Conservation (phyloP, 805 yeast species). For the Candida koratica region DNA sequence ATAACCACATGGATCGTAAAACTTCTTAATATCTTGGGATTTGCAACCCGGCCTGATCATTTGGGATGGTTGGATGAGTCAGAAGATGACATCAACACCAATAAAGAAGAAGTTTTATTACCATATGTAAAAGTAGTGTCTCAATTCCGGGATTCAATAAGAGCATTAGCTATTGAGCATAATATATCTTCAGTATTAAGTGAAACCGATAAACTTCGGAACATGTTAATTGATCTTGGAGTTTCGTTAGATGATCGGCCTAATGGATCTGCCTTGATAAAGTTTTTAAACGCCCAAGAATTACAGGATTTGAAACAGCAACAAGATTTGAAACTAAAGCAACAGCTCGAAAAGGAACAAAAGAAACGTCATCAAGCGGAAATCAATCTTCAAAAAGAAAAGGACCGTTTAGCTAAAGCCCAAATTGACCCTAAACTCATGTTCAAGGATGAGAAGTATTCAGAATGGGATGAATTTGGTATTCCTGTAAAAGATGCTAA, state of each 20-base stretch:
- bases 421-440: constrained; percentile 65
- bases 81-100: constrained; percentile 13
- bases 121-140: constrained; percentile 81
- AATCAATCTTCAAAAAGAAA: constrained; percentile 57
- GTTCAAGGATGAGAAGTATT: constrained; percentile 58
- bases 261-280: constrained; percentile 76
- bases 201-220: constrained; percentile 72
- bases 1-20: constrained; percentile 67
- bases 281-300: constrained; percentile 70
- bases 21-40: constrained; percentile 71
- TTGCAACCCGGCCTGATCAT: constrained; percentile 60
- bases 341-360: constrained; percentile 57
- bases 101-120: constrained; percentile 62
- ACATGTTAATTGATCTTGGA: constrained; percentile 68
- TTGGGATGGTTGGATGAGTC: constrained; percentile 72
- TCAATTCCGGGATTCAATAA: constrained; percentile 75
- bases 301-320: constrained; percentile 57
- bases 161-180: constrained; percentile 65
- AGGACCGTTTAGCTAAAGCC: constrained; percentile 62
- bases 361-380: constrained; percentile 49
- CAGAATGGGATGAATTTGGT: constrained; percentile 83
- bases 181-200: constrained; percentile 50
- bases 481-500: constrained; percentile 70
- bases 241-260: constrained; percentile 86
- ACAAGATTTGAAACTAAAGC: constrained; percentile 58